Evolutionary conservation across 805 yeast genomes (phyloP).

Genomic region (Hanseniaspora valbyensis): DNA sequence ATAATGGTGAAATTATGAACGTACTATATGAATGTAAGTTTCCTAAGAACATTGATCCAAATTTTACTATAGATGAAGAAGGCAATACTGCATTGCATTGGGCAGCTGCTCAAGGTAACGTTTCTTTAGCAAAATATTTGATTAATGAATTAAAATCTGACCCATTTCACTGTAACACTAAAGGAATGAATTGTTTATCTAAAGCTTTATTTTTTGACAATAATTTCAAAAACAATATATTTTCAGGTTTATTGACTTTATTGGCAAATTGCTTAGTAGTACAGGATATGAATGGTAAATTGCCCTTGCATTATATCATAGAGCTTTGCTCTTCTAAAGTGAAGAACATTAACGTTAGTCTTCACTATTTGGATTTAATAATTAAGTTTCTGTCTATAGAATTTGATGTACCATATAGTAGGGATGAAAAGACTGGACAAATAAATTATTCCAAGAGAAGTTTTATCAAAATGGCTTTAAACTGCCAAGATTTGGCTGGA

Average conservation of each 20-base stretch:
- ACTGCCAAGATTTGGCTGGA: slow-evolving; percentile 72
- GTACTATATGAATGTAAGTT: slow-evolving; percentile 32
- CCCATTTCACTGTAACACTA: slow-evolving; percentile 40
- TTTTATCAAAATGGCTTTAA: slow-evolving; percentile 46
- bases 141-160: slow-evolving; percentile 49
- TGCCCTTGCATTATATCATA: slow-evolving; percentile 61
- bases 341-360: slow-evolving; percentile 38
- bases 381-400: slow-evolving; percentile 32
- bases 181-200: slow-evolving; percentile 61
- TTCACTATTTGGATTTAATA: slow-evolving; percentile 45
- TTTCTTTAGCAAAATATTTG: slow-evolving; percentile 47
- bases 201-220: slow-evolving; percentile 62
- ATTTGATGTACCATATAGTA: slow-evolving; percentile 2
- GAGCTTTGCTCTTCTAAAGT: slow-evolving; percentile 42
- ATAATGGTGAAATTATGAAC: slow-evolving; percentile 22
- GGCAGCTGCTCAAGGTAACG: slow-evolving; percentile 72
- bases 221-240: slow-evolving; percentile 53
- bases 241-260: slow-evolving; percentile 46
- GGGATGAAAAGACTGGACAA: slow-evolving; percentile 12
- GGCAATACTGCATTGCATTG: slow-evolving; percentile 77
- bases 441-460: slow-evolving; percentile 29
- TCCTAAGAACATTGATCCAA: slow-evolving; percentile 53
- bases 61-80: slow-evolving; percentile 63
- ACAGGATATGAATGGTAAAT: slow-evolving; percentile 60
- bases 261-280: slow-evolving; percentile 56